Base-by-base conservation (phyloP, 164 flowering plant genomes). In the Taxillus chinensis region DNA sequence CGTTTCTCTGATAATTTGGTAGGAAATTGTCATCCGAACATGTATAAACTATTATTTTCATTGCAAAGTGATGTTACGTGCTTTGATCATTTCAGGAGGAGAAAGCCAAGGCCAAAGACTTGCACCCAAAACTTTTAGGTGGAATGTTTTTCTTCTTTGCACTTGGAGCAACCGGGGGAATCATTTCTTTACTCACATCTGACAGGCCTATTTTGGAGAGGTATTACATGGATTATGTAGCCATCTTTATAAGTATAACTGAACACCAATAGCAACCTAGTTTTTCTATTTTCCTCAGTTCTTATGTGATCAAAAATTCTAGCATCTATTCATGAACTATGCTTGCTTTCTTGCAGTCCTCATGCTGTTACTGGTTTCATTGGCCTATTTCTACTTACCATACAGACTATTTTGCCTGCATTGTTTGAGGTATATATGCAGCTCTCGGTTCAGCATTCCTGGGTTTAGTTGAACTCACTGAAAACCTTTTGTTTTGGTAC, bases 71-170 rank as follows among this genome's bases (percentile, higher is more conserved):
- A 7, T 48, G 4, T 11, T 48, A 48, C 12, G 51, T 48, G 9
- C 51, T 37, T 42, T 43, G 42, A 3, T 40, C 11, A n/a, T 61
- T 60, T 49, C 66, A 92, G 96, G 96, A 89, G 71, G 98, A 89
- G 81, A 90, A 89, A 71, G 92, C 98, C 13, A 87, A 67, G 62
- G 98, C 96, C n/a, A 92, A 90, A 69, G 92, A 92, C 73, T 78
- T 92, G 85, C 95, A 92, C 67, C 96, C 96, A 40, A 92, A 89
- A 71, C 95, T 92, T 59, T 74, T 92, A 39, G 98, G 70, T 58
- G 96, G 96, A 60, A 89, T 89, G 96, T 89, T 92, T 65, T 89
- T 86, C 87, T 92, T 92, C 82, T 92, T 89, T 72, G 93, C 95
- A 65, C 85, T 85, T 59, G 96, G 96, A 17, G 98, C 95, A 62